Percentiles rank a stretch among this genome's conserved stretches.
phyloP scores from a whole-genome alignment of 1,284 basidiomycete species.

The Boletellus deceptivus region DNA sequence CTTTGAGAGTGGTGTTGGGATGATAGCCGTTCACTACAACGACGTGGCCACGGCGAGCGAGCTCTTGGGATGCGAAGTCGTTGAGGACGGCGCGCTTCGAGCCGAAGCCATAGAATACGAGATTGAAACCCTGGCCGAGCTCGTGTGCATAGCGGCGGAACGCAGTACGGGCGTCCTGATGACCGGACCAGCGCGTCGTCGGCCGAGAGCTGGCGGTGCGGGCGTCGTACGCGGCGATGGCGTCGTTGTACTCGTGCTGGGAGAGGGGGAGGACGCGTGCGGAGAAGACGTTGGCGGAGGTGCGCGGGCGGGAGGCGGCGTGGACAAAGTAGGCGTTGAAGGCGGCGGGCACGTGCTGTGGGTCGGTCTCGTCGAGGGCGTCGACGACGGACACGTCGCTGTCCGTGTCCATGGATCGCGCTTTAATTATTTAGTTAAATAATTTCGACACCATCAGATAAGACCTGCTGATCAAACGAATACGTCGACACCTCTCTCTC shows the following conservation, averaged over 20 bases:
- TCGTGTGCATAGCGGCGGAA: conserved; percentile 70
- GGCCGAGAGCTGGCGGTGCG: conserved; percentile 29
- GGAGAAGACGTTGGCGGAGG: conserved; percentile 78
- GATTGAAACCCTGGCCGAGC: conserved; percentile 78
- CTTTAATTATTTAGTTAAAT: conserved; percentile 18
- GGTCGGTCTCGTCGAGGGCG: conserved; percentile 9
- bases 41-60: conserved; percentile 63
- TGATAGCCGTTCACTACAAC: conserved; percentile 81
- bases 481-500: conserved; percentile 2
- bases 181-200: conserved; percentile 31
- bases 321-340: conserved; percentile 85
- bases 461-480: conserved; percentile 32
- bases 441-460: conserved; percentile 31
- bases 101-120: conserved; percentile 85
- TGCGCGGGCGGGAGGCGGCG: conserved; percentile 59
- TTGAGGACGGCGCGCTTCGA: conserved; percentile 80
- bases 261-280: conserved; percentile 65
- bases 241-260: conserved; percentile 55
- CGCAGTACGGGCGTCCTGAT: conserved; percentile 35
- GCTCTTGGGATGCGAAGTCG: conserved; percentile 58
- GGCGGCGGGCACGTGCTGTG: conserved; percentile 38
- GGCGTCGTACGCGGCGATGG: conserved; percentile 39
- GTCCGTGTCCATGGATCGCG: conserved; percentile 28
- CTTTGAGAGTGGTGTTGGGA: conserved; percentile 66
- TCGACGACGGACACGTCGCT: conserved; percentile 27